A percentile compares a stretch with the other conserved stretches of the same genome.
Evolutionary conservation across 371 early-diverging fungal genomes (phyloP).

Genomic region (Rhizopus arrhizus): DNA sequence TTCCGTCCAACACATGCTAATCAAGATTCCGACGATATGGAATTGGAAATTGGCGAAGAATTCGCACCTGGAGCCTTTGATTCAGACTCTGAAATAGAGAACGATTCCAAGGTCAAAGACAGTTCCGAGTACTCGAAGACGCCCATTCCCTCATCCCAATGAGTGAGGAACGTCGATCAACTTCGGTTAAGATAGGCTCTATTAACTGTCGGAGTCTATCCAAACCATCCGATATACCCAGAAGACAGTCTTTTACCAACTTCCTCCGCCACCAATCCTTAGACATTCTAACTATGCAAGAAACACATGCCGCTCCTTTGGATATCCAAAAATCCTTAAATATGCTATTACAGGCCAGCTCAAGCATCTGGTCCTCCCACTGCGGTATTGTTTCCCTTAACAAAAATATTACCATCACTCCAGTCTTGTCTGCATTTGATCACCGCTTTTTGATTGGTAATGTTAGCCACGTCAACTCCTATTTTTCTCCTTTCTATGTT

Average conservation of each 20-base stretch:
- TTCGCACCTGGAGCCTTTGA: too few species aligned
- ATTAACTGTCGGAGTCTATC: conserved; percentile 6
- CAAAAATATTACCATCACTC: background rate
- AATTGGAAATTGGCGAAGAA: too few species aligned
- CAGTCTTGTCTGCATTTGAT: background rate
- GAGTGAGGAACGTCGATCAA: too few species aligned
- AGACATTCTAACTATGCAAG: conserved; percentile 3
- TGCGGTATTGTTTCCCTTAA: conserved; percentile 6
- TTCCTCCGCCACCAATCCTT: conserved; percentile 1
- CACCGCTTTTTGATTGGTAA: background rate
- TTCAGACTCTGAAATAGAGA: too few species aligned
- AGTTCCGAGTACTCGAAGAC: too few species aligned
- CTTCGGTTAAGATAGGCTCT: background rate
- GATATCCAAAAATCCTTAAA: background rate
- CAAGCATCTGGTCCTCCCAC: background rate
- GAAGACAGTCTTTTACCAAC: background rate
- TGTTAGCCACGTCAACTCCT: background rate
- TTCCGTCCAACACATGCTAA: too few species aligned
- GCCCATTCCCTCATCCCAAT: too few species aligned
- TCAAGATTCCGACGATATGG: too few species aligned
- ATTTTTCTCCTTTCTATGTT: conserved; percentile 1
- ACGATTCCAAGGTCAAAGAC: too few species aligned
- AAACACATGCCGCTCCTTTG: background rate
- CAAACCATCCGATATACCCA: conserved; percentile 3
- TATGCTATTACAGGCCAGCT: background rate